Base-by-base conservation (phyloP, 495 filamentous ascomycete species). In the Letharia columbiana region DNA sequence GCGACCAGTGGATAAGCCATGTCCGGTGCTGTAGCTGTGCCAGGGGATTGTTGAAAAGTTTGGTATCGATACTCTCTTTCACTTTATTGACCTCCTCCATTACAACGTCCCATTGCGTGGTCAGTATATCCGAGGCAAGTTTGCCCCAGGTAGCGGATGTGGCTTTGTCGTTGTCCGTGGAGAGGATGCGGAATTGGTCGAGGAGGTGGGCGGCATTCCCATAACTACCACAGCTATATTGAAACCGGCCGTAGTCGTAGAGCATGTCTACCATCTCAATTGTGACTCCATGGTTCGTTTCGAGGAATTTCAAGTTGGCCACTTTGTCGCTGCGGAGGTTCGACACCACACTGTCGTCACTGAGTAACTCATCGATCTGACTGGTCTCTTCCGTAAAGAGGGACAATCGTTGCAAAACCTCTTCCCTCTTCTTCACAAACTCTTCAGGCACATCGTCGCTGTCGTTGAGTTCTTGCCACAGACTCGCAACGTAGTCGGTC, bases 121-220 rank as follows among this genome's bases (percentile, higher is more conserved):
- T 90, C 69, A 98, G 82, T 71, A 98, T 97, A 77, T 98, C 92
- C 68, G 85, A 92, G 39, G 93, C 94, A 45, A 98, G 82, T 75
- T 96, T 92, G 77, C 94, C 94, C 94, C 94, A 98, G 67, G 90
- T 96, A 56, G 94, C 94, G 54, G 89, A 90, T 63, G 89, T 82
- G 59, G 96, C 92, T 80, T 95, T 96, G 82, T 97, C 94, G 79
- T 93, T 95, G 77, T 98, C 93, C 70, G 92, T 97, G 62, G 91
- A 96, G 67, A 98, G 87, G 60, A 98, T 89, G 75, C 95, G 89
- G 84, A 96, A 98, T 73, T 92, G 90, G 78, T 96, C 96, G 42
- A 98, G 85, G 50, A 94, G 78, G 71, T 96, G 92, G 45, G 91
- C 85, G 28, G 95, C 95, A 71, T 87, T 87, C 56, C 75, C 84